phyloP scores from a whole-genome alignment of 495 filamentous ascomycete species.

The Bathelium albidoporum region DNA sequence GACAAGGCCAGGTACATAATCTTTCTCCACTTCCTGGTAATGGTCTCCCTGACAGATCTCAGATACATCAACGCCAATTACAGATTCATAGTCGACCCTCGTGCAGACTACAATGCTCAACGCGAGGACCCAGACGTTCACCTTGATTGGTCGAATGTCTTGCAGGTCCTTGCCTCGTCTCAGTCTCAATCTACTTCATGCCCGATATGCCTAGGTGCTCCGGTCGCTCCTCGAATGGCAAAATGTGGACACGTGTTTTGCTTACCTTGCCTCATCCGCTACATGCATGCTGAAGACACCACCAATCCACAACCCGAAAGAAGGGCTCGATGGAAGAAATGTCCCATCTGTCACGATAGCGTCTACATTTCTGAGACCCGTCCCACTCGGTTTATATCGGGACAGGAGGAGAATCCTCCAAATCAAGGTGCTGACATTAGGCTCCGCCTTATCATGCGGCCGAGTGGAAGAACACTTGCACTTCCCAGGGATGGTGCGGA shows the following conservation, averaged over 20 bases:
- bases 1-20: conserved; percentile 70
- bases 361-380: conserved; percentile 82
- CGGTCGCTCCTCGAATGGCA: conserved; percentile 92
- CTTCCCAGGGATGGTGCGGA: conserved; percentile 77
- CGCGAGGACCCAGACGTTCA: conserved; percentile 80
- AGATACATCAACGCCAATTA: conserved; percentile 97
- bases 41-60: not conserved
- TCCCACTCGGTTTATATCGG: conserved; percentile 82
- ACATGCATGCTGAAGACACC: conserved; percentile 80
- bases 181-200: conserved; percentile 81
- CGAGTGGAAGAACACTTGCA: conserved; percentile 70
- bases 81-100: conserved; percentile 84
- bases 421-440: conserved; percentile 82
- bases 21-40: not conserved
- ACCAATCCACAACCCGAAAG: conserved; percentile 52
- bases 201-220: conserved; percentile 84
- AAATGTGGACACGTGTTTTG: conserved; percentile 98
- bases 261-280: conserved; percentile 83
- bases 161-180: conserved; percentile 83
- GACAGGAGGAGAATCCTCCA: conserved; percentile 72
- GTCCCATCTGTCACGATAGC: conserved; percentile 88
- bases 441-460: conserved; percentile 69
- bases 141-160: conserved; percentile 79
- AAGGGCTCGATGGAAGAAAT: conserved; percentile 81
- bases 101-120: conserved; percentile 67